phyloP scores from a whole-genome alignment of 495 filamentous ascomycete species.

The Penicillium pulvis region DNA sequence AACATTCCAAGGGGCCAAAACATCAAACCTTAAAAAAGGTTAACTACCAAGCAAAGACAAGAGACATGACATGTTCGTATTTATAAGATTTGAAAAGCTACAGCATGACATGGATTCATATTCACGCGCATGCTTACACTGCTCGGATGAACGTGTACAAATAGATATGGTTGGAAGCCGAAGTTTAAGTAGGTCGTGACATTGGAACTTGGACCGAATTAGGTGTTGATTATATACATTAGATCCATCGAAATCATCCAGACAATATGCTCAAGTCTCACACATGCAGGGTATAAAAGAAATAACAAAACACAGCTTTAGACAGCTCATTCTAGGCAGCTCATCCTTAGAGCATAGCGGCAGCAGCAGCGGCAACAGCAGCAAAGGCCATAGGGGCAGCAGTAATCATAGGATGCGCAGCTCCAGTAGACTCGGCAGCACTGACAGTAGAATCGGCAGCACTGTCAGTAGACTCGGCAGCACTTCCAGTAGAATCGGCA shows the following conservation, averaged over 20 bases:
- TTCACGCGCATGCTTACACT: too few species aligned
- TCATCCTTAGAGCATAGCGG: constrained; percentile 1
- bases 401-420: constrained; percentile 1
- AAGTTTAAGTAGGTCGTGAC: not conserved
- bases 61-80: not conserved
- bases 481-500: too few species aligned
- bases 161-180: too few species aligned
- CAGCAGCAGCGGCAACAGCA: constrained; percentile 4
- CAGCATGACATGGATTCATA: too few species aligned
- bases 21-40: not conserved
- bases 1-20: too few species aligned
- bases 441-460: too few species aligned
- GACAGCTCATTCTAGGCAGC: not conserved
- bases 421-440: not conserved
- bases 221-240: not conserved
- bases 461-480: too few species aligned
- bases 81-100: too few species aligned
- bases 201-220: not conserved
- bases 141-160: not conserved
- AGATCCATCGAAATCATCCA: not conserved
- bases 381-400: constrained; percentile 2
- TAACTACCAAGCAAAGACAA: not conserved
- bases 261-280: not conserved
- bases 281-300: not conserved
- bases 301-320: not conserved